Base-by-base conservation (phyloP, 75 land plant genomes). In the Selaginella tamariscina region DNA sequence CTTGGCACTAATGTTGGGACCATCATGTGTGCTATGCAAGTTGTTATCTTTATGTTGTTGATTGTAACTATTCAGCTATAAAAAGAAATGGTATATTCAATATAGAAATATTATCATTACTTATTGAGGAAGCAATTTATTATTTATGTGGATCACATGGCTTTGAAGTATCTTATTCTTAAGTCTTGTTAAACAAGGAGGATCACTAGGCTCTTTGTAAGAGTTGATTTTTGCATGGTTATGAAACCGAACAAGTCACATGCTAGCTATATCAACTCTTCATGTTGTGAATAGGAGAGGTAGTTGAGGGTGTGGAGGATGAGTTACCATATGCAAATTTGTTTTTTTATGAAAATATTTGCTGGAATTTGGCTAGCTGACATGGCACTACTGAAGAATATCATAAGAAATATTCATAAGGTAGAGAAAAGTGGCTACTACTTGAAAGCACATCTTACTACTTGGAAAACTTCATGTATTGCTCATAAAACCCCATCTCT, bases 1-100 rank as follows among this genome's bases (percentile, higher is more conserved):
- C 21, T n/a, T n/a, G n/a, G 26, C 27, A 2, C 21, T 9, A 21
- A 59, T 59, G 62, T 9, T n/a, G 62, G n/a, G 62, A 59, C 23
- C 62, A 59, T 59, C 62, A 8, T 9, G 21, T 23, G n/a, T 23
- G 23, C 8, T 59, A 23, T 23, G 8, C n/a, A 8, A 59, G 62
- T n/a, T 23, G 62, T 23, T 23, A 59, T 9, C 26, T 59, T 23
- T 23, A 5, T 5, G 21, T 5, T 8, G 62, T 23, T 59, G 62
- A 59, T 2, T 9, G n/a, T 8, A 59, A n/a, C 26, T 59, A 59
- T 27, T 59, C 62, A 23, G 26, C 5, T 2, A 59, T 23, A 2
- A 21, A 59, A n/a, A 59, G 62, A n/a, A 21, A 59, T 59, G 62
- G 21, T 59, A 5, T 59, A 59, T 59, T 5, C 62, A 8, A 59